A percentile compares a stretch with the other conserved stretches of the same genome.
Evolutionary conservation across 1,284 basidiomycete genomes (phyloP).

Genomic region (Chiua sp.): DNA sequence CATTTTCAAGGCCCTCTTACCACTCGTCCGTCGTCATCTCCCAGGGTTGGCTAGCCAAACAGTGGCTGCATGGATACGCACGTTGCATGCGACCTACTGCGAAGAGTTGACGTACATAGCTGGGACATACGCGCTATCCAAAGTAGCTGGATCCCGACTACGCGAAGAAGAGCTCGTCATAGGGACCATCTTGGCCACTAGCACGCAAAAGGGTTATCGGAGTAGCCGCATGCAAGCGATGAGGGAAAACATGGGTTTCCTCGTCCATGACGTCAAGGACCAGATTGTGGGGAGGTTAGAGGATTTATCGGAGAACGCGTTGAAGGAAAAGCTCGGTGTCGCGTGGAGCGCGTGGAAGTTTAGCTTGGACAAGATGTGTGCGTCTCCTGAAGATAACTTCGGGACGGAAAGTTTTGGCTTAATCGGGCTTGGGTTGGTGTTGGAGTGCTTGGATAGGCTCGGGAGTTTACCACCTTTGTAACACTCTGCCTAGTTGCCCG

Average conservation of each 20-base stretch:
- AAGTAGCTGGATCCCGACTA: constrained; percentile 57
- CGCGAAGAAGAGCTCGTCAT: constrained; percentile 76
- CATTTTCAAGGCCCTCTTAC: constrained; percentile 52
- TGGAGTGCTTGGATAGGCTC: constrained; percentile 62
- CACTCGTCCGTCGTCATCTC: constrained; percentile 45
- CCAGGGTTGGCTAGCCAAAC: constrained; percentile 37
- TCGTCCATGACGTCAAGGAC: constrained; percentile 58
- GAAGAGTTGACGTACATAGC: constrained; percentile 74
- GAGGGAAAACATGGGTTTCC: constrained; percentile 58
- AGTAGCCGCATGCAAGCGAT: constrained; percentile 65
- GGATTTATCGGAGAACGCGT: constrained; percentile 30
- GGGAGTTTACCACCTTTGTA: constrained; percentile 29
- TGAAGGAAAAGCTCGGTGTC: constrained; percentile 50
- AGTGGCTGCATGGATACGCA: constrained; percentile 39
- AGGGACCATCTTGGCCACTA: constrained; percentile 74
- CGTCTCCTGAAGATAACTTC: constrained; percentile 35
- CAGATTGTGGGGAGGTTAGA: constrained; percentile 46
- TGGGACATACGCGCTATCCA: constrained; percentile 69
- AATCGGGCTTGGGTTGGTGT: constrained; percentile 61
- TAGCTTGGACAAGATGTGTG: constrained; percentile 42
- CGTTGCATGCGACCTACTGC: constrained; percentile 56
- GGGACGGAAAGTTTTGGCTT: constrained; percentile 74
- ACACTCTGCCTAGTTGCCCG: background rate
- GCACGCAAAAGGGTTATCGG: constrained; percentile 62
- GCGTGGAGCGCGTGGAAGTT: constrained; percentile 72